Base-by-base conservation (phyloP, 2,329 filamentous ascomycete species). In the Torrubiellomyces zombiae region DNA sequence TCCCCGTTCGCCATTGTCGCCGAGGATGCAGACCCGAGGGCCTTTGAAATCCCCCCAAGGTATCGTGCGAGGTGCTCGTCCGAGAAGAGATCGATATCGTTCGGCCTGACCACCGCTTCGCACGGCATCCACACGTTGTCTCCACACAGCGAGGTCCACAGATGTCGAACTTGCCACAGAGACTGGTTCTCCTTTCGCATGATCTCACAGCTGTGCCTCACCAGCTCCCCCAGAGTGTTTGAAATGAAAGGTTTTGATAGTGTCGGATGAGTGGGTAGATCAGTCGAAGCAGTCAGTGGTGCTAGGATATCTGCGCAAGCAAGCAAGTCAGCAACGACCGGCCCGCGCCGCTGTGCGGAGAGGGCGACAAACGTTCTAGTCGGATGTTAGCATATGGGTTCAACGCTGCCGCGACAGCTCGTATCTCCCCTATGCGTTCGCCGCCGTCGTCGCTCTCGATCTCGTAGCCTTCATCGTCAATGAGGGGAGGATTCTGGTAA, bases 381-480 rank as follows among this genome's bases (percentile, higher is more conserved):
- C 63, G 67, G 22, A 83, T 65, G 26, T 72, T 70, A 24, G 72
- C 63, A 43, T 85, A 89, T 0, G 79, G 77, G 38, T 89, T 74
- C 25, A 75, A 62, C 34, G 79, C 72, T 18, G 71, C 63, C n/a
- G 71, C 70, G 4, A 64, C 53, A 22, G 67, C 59, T 24, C 67
- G 55, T 20, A 71, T 72, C 24, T 74, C 67, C 33, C 63, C 62
- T 13, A 69, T 47, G 28, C 61, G 63, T 20, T 74, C 67, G 28
- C 78, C 67, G 32, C 79, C 73, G 30, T 81, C 75, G 32, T 75
- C 71, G 43, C 69, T 75, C 20, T 81, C 74, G 28, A 82, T 56
- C 33, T 80, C 71, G 43, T 78, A 82, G 33, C 79, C 79, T 38
- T 86, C 78, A 22, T 80, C 71, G 50, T 86, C 79, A 35, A 79